Evolutionary conservation across 139 green algal genomes (phyloP).

Genomic region (Chlamydomonas incerta): DNA sequence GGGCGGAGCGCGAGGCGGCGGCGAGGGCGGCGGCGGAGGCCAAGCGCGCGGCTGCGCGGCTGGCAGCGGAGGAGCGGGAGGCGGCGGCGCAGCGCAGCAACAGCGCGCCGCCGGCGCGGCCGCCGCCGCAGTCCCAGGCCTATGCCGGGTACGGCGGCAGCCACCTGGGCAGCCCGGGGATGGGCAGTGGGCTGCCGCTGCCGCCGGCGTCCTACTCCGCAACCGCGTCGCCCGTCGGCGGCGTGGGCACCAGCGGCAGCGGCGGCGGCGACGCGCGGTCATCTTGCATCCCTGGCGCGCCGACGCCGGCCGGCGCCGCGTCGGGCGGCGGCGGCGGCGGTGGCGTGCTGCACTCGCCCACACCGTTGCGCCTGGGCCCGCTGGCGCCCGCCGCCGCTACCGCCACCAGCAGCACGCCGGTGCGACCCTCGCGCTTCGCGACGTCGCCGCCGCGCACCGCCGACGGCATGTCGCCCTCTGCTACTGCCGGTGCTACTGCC

Average conservation of each 20-base stretch:
- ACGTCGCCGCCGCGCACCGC: too few species aligned
- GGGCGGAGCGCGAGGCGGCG: background rate
- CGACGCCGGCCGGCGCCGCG: background rate
- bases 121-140: background rate
- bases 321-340: background rate
- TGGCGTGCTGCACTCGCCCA: slow-evolving; percentile 11
- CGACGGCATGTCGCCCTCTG: too few species aligned
- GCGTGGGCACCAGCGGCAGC: background rate
- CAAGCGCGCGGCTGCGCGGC: background rate
- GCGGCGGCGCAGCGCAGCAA: background rate
- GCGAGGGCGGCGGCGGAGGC: background rate
- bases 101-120: background rate
- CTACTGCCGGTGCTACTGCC: too few species aligned
- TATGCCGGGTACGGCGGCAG: background rate
- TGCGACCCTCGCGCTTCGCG: background rate
- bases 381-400: background rate
- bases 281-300: too few species aligned
- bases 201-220: background rate
- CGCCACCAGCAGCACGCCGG: background rate
- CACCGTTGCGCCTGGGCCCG: background rate
- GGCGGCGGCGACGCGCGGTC: too few species aligned
- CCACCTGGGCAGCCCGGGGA: background rate
- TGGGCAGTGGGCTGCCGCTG: too few species aligned
- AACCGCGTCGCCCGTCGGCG: too few species aligned
- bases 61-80: background rate